Evolutionary conservation across 192 early-diverging fungal species (phyloP).

Genomic region (Coemansia sp.): DNA sequence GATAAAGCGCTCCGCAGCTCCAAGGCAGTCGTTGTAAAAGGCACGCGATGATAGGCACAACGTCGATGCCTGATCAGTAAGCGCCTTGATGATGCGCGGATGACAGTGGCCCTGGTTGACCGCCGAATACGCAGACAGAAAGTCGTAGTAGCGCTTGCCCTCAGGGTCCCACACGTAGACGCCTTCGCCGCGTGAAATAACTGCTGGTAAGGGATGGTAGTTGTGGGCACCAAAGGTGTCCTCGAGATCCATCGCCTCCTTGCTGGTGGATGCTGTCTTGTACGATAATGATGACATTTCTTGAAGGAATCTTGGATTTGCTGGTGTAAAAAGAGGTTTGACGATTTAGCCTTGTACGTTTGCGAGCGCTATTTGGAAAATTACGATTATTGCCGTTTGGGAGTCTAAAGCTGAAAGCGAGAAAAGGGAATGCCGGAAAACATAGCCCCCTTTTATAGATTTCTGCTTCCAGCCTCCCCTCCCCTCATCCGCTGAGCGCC

Average conservation of each 20-base stretch:
- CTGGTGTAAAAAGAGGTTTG: no score
- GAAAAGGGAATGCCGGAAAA: not conserved
- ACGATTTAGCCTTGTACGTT: no score
- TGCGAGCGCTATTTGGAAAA: no score
- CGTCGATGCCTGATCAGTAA: conserved; percentile 84
- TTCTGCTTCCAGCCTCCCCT: not conserved
- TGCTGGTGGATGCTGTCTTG: conserved; percentile 11
- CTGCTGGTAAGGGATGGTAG: conserved; percentile 97
- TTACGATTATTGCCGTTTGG: no score
- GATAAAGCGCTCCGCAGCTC: conserved; percentile 85
- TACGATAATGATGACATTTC: conserved; percentile 15
- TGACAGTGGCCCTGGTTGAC: conserved; percentile 93
- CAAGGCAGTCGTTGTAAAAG: conserved; percentile 96
- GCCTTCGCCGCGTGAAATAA: conserved; percentile 84
- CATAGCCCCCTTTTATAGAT: conserved; percentile 12
- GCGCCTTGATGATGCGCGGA: conserved; percentile 89
- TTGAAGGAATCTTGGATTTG: not conserved
- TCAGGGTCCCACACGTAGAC: conserved; percentile 95
- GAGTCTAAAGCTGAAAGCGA: no score
- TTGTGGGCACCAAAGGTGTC: conserved; percentile 93
- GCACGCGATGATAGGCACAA: conserved; percentile 90
- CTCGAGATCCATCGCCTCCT: conserved; percentile 72
- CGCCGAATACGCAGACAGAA: conserved; percentile 76
- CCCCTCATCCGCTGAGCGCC: not conserved
- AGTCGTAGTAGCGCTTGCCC: conserved; percentile 76